Evolutionary conservation across 495 filamentous ascomycete genomes (phyloP), one percentile per base, ranked within the genome.

Genomic region (Penicillium fimorum): DNA sequence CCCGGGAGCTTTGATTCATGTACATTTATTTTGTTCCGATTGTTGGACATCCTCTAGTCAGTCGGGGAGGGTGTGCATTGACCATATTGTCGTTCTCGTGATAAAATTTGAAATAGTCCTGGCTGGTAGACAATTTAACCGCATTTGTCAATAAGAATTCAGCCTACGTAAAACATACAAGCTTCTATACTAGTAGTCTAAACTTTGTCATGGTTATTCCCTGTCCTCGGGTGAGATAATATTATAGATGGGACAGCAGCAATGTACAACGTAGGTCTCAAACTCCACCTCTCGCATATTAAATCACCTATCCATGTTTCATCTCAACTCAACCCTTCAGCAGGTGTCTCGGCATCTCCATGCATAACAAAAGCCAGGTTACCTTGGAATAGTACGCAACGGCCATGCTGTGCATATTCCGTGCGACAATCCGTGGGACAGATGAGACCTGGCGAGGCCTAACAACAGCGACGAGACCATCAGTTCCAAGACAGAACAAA

Each of bases 31-130:
- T 33, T 50, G 54, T 54, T 53, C 52, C 33, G 42, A 45, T 47
- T 55, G 29, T 55, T 56, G 53, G 35, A 48, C 53, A 49, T 47
- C 13, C 32, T 54, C 42, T 22, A 29, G 13, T 56, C 27, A 29
- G 13, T 56, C 27, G 20, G n/a, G 49, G 55, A 46, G 38, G 15
- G 49, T 47, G 44, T 56, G 55, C 56, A 50, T 57, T 63, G 53
- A 57, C 57, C 25, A 58, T 61, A 62, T 43, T 68, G 50, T 52
- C 49, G 17, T 63, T 62, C 58, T 54, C 58, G 57, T 63, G 55
- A 56, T 44, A 47, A 61, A 54, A 58, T 43, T 53, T 52, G 53
- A 48, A 58, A 63, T 59, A 50, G 57, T 56, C 55, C 48, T 62
- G 60, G 49, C 53, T 46, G 55, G 59, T 63, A 55, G 48, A 49